Base-by-base conservation (phyloP, 2,329 filamentous ascomycete genomes). In the Huntiella abstrusa region DNA sequence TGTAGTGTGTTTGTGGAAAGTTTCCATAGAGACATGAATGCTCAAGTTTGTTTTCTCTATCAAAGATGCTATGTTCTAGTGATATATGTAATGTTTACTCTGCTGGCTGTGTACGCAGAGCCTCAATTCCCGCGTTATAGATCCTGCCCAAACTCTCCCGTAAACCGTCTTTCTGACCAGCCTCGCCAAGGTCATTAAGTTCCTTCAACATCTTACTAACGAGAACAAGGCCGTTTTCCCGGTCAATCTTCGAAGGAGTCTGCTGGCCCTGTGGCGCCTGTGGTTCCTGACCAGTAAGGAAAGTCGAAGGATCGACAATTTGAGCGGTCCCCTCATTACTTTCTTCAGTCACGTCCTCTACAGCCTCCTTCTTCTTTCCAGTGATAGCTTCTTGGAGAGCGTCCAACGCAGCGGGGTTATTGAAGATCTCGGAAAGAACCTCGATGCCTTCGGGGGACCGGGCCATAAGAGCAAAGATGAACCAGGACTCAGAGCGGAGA, bases 201-300 rank as follows among this genome's bases (percentile, higher is more conserved):
- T 62, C 63, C 53, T 64, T 65, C 36, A 75, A 53, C 45, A 80
- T 53, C 56, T 77, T 69, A 2, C 66, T 66, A 3, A 75, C 64
- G 48, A 80, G 56, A 1, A 79, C 70, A 16, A 80, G 58, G 0
- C 66, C 72, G 51, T 80, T 80, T 56, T 78, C 74, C 6, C 73
- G 64, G 53, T 79, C 74, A 10, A 50, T 40, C 12, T 33, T 33
- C 10, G 41, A 41, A 8, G 37, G 42, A 12, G 42, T 33, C 37
- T 42, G 36, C 4, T 28, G 8, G 5, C 36, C 41, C 37, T 45
- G 17, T 4, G 33, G 37, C 11, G 45, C 49, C 41, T 50, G 41
- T 12, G 48, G 44, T n/a, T 47, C 33, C 33, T 69, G 52, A 0
- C 58, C 60, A 1, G 61, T 57, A 1, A 62, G 55, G 37, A 56